A percentile compares a stretch with the other conserved stretches of the same genome.
These are phyloP conservation scores for Xanthoceras sorbifolium DNA, from an alignment of 345 rosid species.

Conservation along the genomic window DNA sequence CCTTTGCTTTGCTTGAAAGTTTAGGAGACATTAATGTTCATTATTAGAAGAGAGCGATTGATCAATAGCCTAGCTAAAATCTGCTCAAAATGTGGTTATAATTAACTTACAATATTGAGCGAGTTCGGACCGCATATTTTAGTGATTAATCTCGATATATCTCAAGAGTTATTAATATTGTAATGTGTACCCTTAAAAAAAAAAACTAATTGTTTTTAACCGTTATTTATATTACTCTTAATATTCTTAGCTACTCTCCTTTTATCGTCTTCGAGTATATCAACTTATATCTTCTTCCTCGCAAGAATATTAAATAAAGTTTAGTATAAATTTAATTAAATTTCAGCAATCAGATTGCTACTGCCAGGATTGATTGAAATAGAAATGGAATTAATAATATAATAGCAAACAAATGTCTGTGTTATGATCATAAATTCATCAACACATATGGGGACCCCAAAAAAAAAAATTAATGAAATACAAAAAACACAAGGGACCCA, in stretches of 20 bases:
- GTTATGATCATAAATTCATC: background rate
- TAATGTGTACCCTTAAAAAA: no score
- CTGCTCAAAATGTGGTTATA: background rate
- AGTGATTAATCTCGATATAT: no score
- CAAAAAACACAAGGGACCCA: slow-evolving; percentile 14
- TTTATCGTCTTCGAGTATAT: no score
- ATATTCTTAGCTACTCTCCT: no score
- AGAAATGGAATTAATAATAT: background rate
- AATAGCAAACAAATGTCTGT: background rate
- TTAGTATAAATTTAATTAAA: no score
- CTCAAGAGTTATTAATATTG: no score
- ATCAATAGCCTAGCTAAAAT: background rate
- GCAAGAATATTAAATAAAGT: background rate
- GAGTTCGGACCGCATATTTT: background rate
- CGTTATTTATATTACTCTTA: no score
- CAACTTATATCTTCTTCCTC: background rate
- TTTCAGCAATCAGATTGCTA: no score
- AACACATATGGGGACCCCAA: slow-evolving; percentile 16
- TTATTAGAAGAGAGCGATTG: background rate
- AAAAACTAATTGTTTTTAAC: no score
- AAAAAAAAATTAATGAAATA: background rate
- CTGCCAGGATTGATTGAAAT: background rate
- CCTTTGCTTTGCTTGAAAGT: slow-evolving; percentile 12
- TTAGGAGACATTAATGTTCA: slow-evolving; percentile 12
- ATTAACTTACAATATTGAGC: background rate